Percentiles rank a stretch among this genome's conserved stretches.
Conservation (phyloP, 176 grass and related monocot genomes). For the Oryza brachyantha region DNA sequence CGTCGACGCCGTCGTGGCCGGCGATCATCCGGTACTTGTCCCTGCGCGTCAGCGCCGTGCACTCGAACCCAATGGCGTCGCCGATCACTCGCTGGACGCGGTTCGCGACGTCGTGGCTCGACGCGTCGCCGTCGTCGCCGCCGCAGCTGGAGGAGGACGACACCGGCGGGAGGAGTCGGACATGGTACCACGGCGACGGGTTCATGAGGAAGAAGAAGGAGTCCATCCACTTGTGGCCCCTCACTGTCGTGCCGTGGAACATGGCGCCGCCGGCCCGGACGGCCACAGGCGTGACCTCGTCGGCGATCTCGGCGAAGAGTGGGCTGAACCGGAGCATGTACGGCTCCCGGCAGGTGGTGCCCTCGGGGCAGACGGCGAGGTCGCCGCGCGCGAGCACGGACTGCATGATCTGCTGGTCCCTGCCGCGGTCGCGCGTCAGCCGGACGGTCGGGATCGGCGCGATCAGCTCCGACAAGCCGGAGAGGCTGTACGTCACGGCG, state of each 20-base stretch:
- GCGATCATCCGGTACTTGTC: slow-evolving; percentile 54
- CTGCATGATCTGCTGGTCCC: slow-evolving; percentile 43
- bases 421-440: slow-evolving; percentile 46
- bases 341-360: slow-evolving; percentile 65
- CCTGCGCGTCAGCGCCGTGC: slow-evolving; percentile 44
- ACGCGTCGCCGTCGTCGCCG: not conserved
- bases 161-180: slow-evolving; percentile 26
- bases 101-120: slow-evolving; percentile 42
- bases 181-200: slow-evolving; percentile 41
- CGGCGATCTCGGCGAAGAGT: slow-evolving; percentile 48
- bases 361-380: slow-evolving; percentile 74
- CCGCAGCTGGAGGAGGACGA: not conserved
- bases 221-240: slow-evolving; percentile 59
- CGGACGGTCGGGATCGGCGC: slow-evolving; percentile 61
- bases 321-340: slow-evolving; percentile 79
- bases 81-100: slow-evolving; percentile 35
- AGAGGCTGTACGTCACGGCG: slow-evolving; percentile 66
- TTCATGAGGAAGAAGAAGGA: slow-evolving; percentile 73
- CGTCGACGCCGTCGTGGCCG: slow-evolving; percentile 34
- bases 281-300: slow-evolving; percentile 48
- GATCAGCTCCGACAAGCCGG: slow-evolving; percentile 58
- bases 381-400: slow-evolving; percentile 35
- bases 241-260: slow-evolving; percentile 61
- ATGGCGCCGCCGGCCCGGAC: slow-evolving; percentile 29
- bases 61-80: slow-evolving; percentile 41